phyloP scores from a whole-genome alignment of 1,284 basidiomycete genomes.

The Ceratobasidium sp. region DNA sequence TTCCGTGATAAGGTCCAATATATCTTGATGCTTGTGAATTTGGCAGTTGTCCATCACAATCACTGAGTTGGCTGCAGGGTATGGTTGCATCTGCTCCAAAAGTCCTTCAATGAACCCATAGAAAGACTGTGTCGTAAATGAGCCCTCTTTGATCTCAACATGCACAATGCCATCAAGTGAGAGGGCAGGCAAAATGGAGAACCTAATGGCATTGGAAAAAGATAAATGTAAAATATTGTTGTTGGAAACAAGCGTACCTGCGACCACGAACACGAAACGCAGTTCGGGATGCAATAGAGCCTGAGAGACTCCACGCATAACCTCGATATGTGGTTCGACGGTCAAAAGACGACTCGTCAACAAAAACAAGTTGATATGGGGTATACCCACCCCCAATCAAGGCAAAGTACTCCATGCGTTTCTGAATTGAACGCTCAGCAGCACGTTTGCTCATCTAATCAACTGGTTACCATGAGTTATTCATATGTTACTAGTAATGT shows the following conservation, averaged over 20 bases:
- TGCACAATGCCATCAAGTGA: conserved; percentile 54
- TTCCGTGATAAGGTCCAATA: conserved; percentile 55
- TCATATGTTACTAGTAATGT: no score
- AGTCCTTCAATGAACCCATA: conserved; percentile 52
- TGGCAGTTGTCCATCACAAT: conserved; percentile 58
- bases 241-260: no score
- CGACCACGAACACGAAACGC: no score
- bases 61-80: conserved; percentile 56
- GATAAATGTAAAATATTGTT: no score
- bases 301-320: no score
- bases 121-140: conserved; percentile 53
- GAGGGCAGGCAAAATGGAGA: conserved; percentile 55
- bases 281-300: no score
- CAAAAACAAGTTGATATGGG: conserved; percentile 48
- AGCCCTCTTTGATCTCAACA: conserved; percentile 53
- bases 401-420: neutral
- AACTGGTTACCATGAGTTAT: neutral
- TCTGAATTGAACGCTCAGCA: neutral
- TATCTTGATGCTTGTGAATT: conserved; percentile 55
- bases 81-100: conserved; percentile 58
- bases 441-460: neutral
- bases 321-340: conserved; percentile 33
- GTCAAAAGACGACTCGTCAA: conserved; percentile 48
- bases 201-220: no score
- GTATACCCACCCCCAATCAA: neutral